Percentiles rank a stretch among this genome's conserved stretches.
Conservation (phyloP, 805 yeast species). For the Yamadazyma tumulicola region DNA sequence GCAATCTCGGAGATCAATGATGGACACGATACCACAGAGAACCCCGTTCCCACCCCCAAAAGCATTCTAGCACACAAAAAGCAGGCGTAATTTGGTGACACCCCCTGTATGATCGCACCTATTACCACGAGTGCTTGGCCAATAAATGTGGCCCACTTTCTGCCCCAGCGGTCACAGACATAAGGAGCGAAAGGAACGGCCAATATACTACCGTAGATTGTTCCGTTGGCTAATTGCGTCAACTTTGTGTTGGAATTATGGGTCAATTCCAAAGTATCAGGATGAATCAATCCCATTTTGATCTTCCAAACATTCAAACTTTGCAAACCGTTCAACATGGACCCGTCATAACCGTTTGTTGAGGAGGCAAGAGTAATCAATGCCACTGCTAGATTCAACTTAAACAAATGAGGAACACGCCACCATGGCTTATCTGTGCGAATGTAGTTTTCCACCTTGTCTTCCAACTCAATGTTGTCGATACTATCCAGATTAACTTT, state of each 20-base stretch:
- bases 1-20: conserved; percentile 48
- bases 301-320: conserved; percentile 38
- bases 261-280: conserved; percentile 19
- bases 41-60: conserved; percentile 44
- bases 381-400: conserved; percentile 35
- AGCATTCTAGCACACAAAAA: conserved; percentile 45
- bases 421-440: conserved; percentile 25
- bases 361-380: conserved; percentile 45
- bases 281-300: conserved; percentile 25
- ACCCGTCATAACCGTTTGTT: conserved; percentile 47
- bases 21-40: conserved; percentile 45
- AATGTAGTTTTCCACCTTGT: conserved; percentile 14
- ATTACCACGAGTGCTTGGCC: conserved; percentile 25
- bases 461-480: no score
- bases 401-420: conserved; percentile 33
- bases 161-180: conserved; percentile 35
- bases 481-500: no score
- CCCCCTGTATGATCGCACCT: conserved; percentile 39
- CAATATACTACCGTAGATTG: conserved; percentile 33
- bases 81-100: conserved; percentile 30
- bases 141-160: conserved; percentile 27
- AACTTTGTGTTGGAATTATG: conserved; percentile 31
- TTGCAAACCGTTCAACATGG: conserved; percentile 51
- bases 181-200: conserved; percentile 20
- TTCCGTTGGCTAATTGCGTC: conserved; percentile 42